Evolutionary conservation across 805 yeast genomes (phyloP).

Genomic region (Suhomyces pyralidae): DNA sequence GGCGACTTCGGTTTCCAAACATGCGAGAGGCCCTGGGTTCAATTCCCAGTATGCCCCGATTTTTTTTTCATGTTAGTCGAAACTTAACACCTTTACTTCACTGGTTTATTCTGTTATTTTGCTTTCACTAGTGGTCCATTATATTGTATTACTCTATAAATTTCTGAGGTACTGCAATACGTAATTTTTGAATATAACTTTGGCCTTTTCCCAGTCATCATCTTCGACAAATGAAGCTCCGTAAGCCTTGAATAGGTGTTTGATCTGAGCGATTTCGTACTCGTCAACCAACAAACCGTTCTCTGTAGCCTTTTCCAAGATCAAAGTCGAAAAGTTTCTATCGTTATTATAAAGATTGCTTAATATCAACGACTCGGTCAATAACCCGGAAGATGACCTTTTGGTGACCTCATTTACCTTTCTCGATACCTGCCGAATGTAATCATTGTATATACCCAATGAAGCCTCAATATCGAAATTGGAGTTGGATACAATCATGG

Average conservation of each 20-base stretch:
- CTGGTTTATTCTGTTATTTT: too few relatives aligned
- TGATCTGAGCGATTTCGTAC: slow-evolving; percentile 38
- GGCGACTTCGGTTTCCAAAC: slow-evolving; percentile 14
- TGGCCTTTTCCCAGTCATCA: slow-evolving; percentile 33
- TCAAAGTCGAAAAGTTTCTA: slow-evolving; percentile 51
- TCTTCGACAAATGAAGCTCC: slow-evolving; percentile 49
- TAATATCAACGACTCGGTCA: slow-evolving; percentile 48
- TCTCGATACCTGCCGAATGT: slow-evolving; percentile 36
- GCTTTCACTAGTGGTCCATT: too few relatives aligned
- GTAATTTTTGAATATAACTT: slow-evolving; percentile 28
- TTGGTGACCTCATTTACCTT: slow-evolving; percentile 24
- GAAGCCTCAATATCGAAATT: slow-evolving; percentile 38
- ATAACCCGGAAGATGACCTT: slow-evolving; percentile 40
- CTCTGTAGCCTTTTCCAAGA: slow-evolving; percentile 46
- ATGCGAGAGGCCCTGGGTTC: slow-evolving; percentile 35
- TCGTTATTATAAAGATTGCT: slow-evolving; percentile 45
- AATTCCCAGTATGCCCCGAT: slow-evolving; percentile 31
- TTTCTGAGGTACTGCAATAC: slow-evolving; percentile 8
- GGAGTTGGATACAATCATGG: slow-evolving; percentile 41
- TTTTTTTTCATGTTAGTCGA: too few relatives aligned
- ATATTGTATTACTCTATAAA: not conserved
- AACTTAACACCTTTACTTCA: too few relatives aligned
- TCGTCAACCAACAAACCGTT: slow-evolving; percentile 38
- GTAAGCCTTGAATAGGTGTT: slow-evolving; percentile 43
- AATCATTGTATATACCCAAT: slow-evolving; percentile 44